Conservation (phyloP, 1,284 basidiomycete species). For the Melampsora larici-populina region DNA sequence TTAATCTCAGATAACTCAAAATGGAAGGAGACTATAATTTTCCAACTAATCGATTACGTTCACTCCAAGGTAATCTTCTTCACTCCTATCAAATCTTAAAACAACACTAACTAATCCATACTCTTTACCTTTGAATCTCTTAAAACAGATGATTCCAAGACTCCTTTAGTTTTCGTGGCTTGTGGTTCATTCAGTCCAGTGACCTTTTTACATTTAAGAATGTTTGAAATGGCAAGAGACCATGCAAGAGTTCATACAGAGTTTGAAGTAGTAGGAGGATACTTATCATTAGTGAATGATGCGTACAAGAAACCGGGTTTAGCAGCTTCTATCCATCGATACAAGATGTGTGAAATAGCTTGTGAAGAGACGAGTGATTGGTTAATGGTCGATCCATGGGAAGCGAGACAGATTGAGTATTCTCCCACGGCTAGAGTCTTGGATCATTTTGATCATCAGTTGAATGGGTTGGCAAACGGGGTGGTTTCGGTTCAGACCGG, state of each 20-base stretch:
- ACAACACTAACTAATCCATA: not conserved
- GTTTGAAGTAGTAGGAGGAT: constrained; percentile 50
- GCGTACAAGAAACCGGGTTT: constrained; percentile 51
- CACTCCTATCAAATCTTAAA: not conserved
- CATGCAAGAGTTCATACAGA: constrained; percentile 48
- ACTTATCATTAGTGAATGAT: constrained; percentile 52
- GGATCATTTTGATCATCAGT: constrained; percentile 51
- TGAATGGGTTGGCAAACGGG: constrained; percentile 48
- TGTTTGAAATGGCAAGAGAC: constrained; percentile 52
- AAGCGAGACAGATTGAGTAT: constrained; percentile 49
- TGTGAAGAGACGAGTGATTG: constrained; percentile 50
- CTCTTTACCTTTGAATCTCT: not conserved
- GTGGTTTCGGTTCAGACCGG: constrained; percentile 43
- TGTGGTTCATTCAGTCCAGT: constrained; percentile 51
- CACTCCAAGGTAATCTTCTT: constrained; percentile 42
- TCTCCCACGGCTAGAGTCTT: constrained; percentile 51
- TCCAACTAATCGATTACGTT: constrained; percentile 44
- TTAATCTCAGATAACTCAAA: not conserved
- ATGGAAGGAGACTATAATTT: constrained; percentile 46
- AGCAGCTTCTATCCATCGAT: constrained; percentile 48
- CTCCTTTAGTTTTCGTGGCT: constrained; percentile 51
- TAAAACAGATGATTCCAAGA: constrained; percentile 45
- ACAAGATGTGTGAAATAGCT: constrained; percentile 50
- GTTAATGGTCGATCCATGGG: constrained; percentile 52
- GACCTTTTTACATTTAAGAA: constrained; percentile 52